Conservation (phyloP, 2,329 filamentous ascomycete species). For the Calonectria pseudoturangicola region DNA sequence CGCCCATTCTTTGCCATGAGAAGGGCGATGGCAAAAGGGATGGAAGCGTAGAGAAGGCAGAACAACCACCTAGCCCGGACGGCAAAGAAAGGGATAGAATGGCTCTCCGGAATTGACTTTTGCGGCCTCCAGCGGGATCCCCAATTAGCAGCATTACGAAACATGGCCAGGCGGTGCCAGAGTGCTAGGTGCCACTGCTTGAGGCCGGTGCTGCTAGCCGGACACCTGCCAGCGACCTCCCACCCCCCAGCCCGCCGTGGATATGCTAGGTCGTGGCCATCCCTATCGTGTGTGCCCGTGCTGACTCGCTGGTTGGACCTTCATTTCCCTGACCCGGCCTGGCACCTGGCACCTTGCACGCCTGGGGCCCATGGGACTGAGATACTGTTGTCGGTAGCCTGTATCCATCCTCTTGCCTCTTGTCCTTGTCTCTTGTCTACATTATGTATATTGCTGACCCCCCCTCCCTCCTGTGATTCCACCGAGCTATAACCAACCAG, state of each 20-base stretch:
- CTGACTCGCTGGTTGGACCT: conserved; percentile 42
- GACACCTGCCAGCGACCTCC: conserved; percentile 1
- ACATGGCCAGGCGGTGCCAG: conserved; percentile 18
- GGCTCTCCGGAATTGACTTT: conserved; percentile 19
- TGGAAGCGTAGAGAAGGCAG: neutral
- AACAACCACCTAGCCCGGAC: too few species aligned
- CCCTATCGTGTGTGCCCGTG: conserved; percentile 40
- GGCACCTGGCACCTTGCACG: conserved; percentile 30
- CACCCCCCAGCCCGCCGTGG: conserved; percentile 18
- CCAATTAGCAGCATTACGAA: conserved; percentile 23
- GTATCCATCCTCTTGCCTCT: conserved; percentile 8
- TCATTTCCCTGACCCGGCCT: conserved; percentile 40
- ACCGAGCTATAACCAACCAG: conserved; percentile 26
- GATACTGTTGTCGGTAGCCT: conserved; percentile 26
- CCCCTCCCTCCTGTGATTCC: conserved; percentile 41
- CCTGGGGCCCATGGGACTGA: conserved; percentile 23
- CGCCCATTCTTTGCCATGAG: neutral
- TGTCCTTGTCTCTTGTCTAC: conserved; percentile 13
- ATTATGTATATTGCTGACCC: conserved; percentile 50
- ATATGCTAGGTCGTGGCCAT: conserved; percentile 15
- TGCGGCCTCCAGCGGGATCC: conserved; percentile 6
- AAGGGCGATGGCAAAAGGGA: conserved; percentile 2
- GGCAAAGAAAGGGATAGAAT: neutral
- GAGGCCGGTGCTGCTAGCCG: neutral
- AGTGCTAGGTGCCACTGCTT: neutral